Evolutionary conservation across 176 grass and related monocot species (phyloP).

Genomic region (Calamus simplicifolius): DNA sequence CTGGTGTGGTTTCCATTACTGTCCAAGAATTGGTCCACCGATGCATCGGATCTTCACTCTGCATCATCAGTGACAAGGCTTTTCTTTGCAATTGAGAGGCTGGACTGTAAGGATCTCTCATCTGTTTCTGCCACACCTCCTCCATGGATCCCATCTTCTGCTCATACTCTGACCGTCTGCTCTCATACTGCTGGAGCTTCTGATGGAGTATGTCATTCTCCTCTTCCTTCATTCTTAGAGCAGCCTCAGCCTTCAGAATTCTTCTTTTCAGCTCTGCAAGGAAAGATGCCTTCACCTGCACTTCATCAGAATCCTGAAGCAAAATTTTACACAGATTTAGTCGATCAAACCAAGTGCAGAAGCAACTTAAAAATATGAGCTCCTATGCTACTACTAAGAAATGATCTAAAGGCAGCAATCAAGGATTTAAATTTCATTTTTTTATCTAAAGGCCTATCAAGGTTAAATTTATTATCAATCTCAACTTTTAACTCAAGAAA

Average conservation of each 20-base stretch:
- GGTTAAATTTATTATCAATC: too few species aligned
- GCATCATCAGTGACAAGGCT: constrained; percentile 76
- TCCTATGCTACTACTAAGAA: too few species aligned
- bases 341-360: background rate
- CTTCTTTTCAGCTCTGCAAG: constrained; percentile 78
- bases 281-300: constrained; percentile 72
- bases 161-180: constrained; percentile 77
- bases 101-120: constrained; percentile 83
- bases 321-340: background rate
- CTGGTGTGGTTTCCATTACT: constrained; percentile 26
- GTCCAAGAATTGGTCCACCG: constrained; percentile 76
- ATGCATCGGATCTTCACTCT: constrained; percentile 60
- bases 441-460: too few species aligned
- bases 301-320: constrained; percentile 71
- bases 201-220: constrained; percentile 87
- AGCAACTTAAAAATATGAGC: background rate
- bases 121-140: constrained; percentile 98
- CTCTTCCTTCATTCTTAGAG: constrained; percentile 73
- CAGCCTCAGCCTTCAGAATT: constrained; percentile 56
- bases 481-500: too few species aligned
- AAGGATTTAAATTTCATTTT: too few species aligned
- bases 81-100: constrained; percentile 71
- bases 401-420: too few species aligned
- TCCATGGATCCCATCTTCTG: constrained; percentile 98
- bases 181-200: constrained; percentile 79